Evolutionary conservation across 306 rosid species (phyloP), one percentile per base, ranked within the genome.

Genomic region (Herpetospermum pedunculosum): DNA sequence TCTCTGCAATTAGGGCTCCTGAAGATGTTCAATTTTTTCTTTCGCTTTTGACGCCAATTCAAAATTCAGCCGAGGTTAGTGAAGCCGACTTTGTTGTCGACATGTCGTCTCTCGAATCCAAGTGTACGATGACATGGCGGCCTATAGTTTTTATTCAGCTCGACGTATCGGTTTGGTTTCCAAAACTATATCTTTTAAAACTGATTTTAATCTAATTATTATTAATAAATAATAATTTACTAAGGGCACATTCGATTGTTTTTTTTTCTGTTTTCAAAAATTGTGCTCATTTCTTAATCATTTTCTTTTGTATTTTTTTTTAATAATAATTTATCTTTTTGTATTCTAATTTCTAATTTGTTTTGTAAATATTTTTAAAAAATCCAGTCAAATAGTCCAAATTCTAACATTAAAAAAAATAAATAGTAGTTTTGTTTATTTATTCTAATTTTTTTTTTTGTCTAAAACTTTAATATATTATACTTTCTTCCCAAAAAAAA

Each of bases 1-100:
- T 70, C 40, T 13, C 58, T 71, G 75, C 54, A 71, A n/a, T 71
- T 71, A 70, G 74, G 74, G 74, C 72, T 19, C 50, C 72, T 37
- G 62, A 57, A 57, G 6, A 57, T 11, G 35, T 28, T 57, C 63
- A 28, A 57, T 57, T 57, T 28, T 5, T 28, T n/a, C 63, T 26
- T 25, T 57, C 19, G 19, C 12, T 26, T 19, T 23, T 12, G 34
- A 13, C 32, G 2, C 70, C 49, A 13, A 65, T 3, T 65, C 72
- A 65, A 38, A 18, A 65, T 40, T 19, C 72, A 65, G 32, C 18
- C 50, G 26, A 62, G 44, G 46, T 62, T n/a, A 34, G 15, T 5
- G 47, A 62, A 62, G 28, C 70, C 10, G 46, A 16, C 43, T 18
- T 32, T 8, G 55, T 60, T 8, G 26, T 4, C 43, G 69, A 35